These are phyloP conservation scores for Xylaria sp. DNA, from an alignment of 2,329 filamentous ascomycete species.

Conservation along the genomic window DNA sequence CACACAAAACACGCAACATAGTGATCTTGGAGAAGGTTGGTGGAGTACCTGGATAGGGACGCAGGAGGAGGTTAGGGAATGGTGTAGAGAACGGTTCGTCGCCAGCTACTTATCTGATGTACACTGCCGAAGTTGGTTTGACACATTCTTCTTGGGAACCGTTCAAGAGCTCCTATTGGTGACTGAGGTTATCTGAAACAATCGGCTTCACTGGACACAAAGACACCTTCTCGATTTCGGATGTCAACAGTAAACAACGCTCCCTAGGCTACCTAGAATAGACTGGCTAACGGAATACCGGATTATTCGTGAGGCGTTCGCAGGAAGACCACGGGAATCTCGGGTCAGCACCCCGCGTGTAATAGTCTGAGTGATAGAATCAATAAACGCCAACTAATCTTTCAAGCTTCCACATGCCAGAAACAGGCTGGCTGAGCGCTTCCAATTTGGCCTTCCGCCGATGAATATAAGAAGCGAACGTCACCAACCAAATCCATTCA, in stretches of 20 bases:
- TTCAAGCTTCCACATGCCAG: neutral
- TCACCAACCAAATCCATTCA: neutral
- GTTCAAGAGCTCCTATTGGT: constrained; percentile 22
- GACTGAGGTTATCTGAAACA: constrained; percentile 32
- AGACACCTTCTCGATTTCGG: neutral
- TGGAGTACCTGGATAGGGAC: too few species aligned
- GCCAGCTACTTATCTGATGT: neutral
- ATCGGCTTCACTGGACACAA: constrained; percentile 22
- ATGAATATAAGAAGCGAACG: neutral
- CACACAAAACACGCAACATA: too few species aligned
- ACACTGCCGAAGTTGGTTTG: neutral
- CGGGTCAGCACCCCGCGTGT: neutral
- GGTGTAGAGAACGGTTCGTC: neutral
- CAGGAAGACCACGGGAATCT: neutral
- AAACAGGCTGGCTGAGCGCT: neutral
- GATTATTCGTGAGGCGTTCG: neutral
- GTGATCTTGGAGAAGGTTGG: too few species aligned
- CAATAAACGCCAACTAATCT: neutral
- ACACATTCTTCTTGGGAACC: constrained; percentile 1
- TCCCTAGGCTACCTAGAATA: neutral
- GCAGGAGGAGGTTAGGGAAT: too few species aligned
- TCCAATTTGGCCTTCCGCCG: neutral
- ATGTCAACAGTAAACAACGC: constrained; percentile 27
- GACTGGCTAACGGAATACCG: neutral
- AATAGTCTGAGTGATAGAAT: neutral